phyloP scores from a whole-genome alignment of 1,284 basidiomycete genomes.

The Sporisorium exsertum region DNA sequence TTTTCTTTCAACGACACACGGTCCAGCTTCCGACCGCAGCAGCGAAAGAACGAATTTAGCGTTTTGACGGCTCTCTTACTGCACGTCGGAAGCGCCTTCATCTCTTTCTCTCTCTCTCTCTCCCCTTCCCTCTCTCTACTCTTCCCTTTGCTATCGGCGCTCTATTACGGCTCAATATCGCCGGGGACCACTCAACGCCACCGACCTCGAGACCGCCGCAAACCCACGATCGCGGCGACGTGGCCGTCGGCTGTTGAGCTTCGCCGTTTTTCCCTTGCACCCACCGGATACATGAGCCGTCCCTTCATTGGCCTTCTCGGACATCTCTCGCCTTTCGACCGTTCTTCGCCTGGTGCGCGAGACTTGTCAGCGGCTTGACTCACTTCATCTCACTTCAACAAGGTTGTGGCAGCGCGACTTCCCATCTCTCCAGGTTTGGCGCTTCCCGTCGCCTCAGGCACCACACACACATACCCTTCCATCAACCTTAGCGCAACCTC shows the following conservation, averaged over 20 bases:
- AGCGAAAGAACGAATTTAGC: too few relatives aligned
- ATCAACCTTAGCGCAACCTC: not conserved
- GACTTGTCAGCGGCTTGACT: not conserved
- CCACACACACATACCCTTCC: not conserved
- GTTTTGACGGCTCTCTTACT: too few relatives aligned
- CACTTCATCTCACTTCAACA: slow-evolving; percentile 14
- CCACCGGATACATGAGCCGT: slow-evolving; percentile 15
- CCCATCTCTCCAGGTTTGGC: slow-evolving; percentile 2
- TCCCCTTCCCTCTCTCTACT: too few relatives aligned
- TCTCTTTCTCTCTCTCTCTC: too few relatives aligned
- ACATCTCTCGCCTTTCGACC: slow-evolving; percentile 6
- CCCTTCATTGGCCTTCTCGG: not conserved
- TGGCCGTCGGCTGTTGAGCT: slow-evolving; percentile 14
- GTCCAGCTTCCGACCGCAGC: too few relatives aligned
- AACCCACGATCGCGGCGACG: not conserved
- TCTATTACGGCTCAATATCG: too few relatives aligned
- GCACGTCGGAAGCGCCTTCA: too few relatives aligned
- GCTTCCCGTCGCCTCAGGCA: slow-evolving; percentile 4
- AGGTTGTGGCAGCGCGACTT: slow-evolving; percentile 18
- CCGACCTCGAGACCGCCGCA: not conserved
- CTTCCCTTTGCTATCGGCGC: too few relatives aligned
- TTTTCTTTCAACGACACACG: too few relatives aligned
- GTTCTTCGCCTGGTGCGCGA: slow-evolving; percentile 11
- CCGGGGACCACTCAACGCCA: not conserved
- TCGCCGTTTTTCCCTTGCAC: slow-evolving; percentile 6